Conservation (phyloP, 176 grass and related monocot species). For the Oryza rufipogon region DNA sequence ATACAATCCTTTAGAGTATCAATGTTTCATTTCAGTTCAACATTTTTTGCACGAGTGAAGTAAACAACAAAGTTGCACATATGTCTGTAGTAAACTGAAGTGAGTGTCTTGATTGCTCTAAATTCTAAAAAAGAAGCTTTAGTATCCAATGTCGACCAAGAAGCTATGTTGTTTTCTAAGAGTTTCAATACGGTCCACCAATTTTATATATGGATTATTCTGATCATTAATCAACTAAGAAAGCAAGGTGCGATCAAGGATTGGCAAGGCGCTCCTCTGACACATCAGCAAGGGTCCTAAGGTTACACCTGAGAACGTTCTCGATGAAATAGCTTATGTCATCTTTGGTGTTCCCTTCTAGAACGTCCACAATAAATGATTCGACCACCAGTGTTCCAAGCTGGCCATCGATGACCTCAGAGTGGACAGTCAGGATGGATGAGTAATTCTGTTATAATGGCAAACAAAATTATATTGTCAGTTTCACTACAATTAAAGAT, state of each 20-base stretch:
- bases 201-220: no score
- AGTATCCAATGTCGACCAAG: no score
- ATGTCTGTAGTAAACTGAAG: no score
- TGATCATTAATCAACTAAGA: neutral
- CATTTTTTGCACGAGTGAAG: neutral
- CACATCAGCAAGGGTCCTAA: slow-evolving; percentile 70
- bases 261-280: slow-evolving; percentile 49
- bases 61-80: no score
- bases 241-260: neutral
- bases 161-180: no score
- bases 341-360: slow-evolving; percentile 69
- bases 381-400: slow-evolving; percentile 73
- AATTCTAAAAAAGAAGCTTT: no score
- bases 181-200: no score
- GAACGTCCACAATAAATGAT: slow-evolving; percentile 77
- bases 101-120: no score
- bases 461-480: slow-evolving; percentile 24
- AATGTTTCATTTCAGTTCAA: no score
- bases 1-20: neutral
- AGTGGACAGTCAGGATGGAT: slow-evolving; percentile 74
- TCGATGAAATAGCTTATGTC: slow-evolving; percentile 83
- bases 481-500: neutral
- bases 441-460: slow-evolving; percentile 69
- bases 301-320: slow-evolving; percentile 79
- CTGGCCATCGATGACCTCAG: slow-evolving; percentile 59